phyloP scores from a whole-genome alignment of 1,284 basidiomycete genomes.

The Rhizopogon parksii region DNA sequence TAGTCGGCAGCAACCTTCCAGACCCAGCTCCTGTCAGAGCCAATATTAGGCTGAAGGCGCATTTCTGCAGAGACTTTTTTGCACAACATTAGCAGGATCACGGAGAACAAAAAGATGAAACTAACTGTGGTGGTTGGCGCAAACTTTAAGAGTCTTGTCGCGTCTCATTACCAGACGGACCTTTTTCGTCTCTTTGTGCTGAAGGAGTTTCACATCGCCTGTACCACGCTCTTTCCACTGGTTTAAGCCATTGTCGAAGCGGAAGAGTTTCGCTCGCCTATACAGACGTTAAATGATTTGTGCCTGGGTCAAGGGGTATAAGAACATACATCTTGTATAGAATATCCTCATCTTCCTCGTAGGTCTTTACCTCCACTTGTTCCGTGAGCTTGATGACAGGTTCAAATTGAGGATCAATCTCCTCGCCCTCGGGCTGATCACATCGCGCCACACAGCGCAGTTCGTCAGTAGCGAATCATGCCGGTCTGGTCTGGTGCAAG shows the following conservation, averaged over 20 bases:
- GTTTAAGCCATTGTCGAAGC: slow-evolving; percentile 74
- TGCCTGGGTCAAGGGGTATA: slow-evolving; percentile 8
- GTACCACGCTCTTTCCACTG: slow-evolving; percentile 99
- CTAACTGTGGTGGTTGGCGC: slow-evolving; percentile 95
- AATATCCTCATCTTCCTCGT: slow-evolving; percentile 91
- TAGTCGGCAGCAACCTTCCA: slow-evolving; percentile 97
- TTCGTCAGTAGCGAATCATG: not conserved
- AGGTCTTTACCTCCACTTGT: slow-evolving; percentile 90
- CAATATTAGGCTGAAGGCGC: slow-evolving; percentile 96
- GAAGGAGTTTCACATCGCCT: slow-evolving; percentile 84
- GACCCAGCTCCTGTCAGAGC: slow-evolving; percentile 99
- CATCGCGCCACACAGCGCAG: slow-evolving; percentile 3
- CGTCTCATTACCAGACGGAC: slow-evolving; percentile 97
- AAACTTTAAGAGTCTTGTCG: slow-evolving; percentile 99
- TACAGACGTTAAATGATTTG: slow-evolving; percentile 5
- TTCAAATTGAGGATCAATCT: slow-evolving; percentile 89
- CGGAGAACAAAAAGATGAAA: slow-evolving; percentile 16
- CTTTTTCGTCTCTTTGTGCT: slow-evolving; percentile 87
- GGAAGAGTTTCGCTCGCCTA: slow-evolving; percentile 98
- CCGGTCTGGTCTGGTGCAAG: slow-evolving; percentile 15
- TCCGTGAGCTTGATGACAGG: slow-evolving; percentile 97
- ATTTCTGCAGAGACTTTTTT: slow-evolving; percentile 80
- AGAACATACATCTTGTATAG: slow-evolving; percentile 91
- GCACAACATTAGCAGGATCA: slow-evolving; percentile 4
- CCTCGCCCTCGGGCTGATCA: slow-evolving; percentile 57